Evolutionary conservation across 2,329 filamentous ascomycete genomes (phyloP), one percentile per base, ranked within the genome.

Genomic region (Diaporthe destruens): DNA sequence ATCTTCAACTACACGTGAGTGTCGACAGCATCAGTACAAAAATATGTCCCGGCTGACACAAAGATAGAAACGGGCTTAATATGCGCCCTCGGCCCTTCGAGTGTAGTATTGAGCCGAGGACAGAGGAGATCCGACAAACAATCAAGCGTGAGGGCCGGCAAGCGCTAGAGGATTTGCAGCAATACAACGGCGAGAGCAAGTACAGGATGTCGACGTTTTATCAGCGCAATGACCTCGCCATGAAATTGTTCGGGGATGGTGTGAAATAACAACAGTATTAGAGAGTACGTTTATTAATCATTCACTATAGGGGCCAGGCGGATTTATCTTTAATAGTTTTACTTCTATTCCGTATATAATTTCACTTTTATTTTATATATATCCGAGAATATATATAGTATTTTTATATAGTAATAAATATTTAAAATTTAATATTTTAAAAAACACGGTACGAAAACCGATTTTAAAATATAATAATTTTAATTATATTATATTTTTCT

Each of bases 141-240:
- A 87, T 90, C 56, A 81, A 87, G 69, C 80, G 84, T 0, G 88
- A 90, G 77, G 88, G 87, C 4, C 80, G 80, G 72, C 82, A 88
- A 76, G 88, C 88, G 0, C 79, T 89, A 49, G 77, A 82, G 57
- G 85, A 89, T 63, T 77, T 90, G 29, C 82, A 85, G 74, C 82
- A 84, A 63, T 88, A 88, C 68, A 84, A 87, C 20, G 88, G 88
- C 3, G 87, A 89, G 78, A 88, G 85, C n/a, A 84, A 87, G 77
- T 89, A 89, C 76, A 81, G 86, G 47, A 87, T 90, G 86, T 86
- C 84, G 70, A 87, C 85, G 4, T 88, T 87, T 73, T 87, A 87
- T 75, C 80, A 82, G 69, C 75, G 77, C 55, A 79, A 79, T 57
- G 74, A 80, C 25, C 63, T 78, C n/a, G 80, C 79, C 5, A 80